phyloP scores from a whole-genome alignment of 257 asterid species.

The Ilex aquifolium region DNA sequence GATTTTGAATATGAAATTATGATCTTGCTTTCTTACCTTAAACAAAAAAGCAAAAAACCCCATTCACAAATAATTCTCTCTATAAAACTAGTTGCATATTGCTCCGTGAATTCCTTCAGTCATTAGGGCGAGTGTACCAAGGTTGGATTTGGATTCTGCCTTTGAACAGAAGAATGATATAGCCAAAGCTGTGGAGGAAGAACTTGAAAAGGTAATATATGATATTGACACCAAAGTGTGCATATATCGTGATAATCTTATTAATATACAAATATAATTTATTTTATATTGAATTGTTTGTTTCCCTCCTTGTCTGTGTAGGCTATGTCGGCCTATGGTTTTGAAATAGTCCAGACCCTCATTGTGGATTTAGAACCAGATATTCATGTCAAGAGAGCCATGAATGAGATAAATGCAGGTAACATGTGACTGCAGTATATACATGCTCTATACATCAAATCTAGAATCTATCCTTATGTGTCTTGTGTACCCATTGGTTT shows the following conservation, averaged over 20 bases:
- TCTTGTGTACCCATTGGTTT: neutral
- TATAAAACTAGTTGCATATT: no score
- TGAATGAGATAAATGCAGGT: slow-evolving; percentile 82
- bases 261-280: no score
- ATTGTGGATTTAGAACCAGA: slow-evolving; percentile 81
- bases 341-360: slow-evolving; percentile 80
- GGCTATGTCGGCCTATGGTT: slow-evolving; percentile 89
- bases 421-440: neutral
- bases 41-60: no score
- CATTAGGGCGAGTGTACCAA: slow-evolving; percentile 74
- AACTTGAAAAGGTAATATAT: slow-evolving; percentile 61
- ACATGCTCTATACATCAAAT: neutral
- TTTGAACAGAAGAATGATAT: slow-evolving; percentile 79
- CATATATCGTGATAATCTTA: neutral
- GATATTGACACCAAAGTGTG: neutral
- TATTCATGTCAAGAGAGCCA: slow-evolving; percentile 72
- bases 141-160: slow-evolving; percentile 53
- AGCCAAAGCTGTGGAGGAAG: slow-evolving; percentile 77
- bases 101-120: slow-evolving; percentile 23
- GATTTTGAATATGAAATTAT: no score
- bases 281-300: no score
- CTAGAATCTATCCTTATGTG: neutral
- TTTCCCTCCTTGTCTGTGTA: slow-evolving; percentile 6
- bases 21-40: no score
- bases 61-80: no score